Percentiles rank a stretch among this genome's conserved stretches.
These are phyloP conservation scores for Helenozyma rhizophorensis DNA, from an alignment of 805 yeast genomes.

Conservation along the genomic window DNA sequence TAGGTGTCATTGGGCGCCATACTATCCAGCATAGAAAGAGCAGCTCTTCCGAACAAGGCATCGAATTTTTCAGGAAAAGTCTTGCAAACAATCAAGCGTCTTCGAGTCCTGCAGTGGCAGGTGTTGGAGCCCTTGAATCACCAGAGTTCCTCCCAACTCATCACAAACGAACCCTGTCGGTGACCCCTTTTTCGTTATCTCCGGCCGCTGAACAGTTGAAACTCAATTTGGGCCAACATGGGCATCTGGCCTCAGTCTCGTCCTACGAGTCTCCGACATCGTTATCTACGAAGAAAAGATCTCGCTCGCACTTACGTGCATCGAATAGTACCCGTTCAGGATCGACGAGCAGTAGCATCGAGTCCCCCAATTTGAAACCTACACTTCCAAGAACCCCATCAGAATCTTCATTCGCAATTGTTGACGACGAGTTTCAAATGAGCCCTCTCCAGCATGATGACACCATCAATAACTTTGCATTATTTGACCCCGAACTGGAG, in stretches of 20 bases:
- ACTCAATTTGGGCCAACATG: constrained; percentile 10
- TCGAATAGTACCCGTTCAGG: constrained; percentile 17
- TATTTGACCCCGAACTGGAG: constrained; percentile 67
- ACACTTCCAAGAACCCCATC: constrained; percentile 46
- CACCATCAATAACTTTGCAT: constrained; percentile 42
- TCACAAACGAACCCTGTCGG: constrained; percentile 37
- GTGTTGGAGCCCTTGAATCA: constrained; percentile 12
- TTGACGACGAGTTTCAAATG: constrained; percentile 45
- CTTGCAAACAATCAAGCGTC: constrained; percentile 24
- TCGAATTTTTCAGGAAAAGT: constrained; percentile 33
- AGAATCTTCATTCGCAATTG: constrained; percentile 53
- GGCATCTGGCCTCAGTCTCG: constrained; percentile 9
- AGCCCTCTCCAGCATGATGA: constrained; percentile 23
- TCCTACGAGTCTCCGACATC: constrained; percentile 11
- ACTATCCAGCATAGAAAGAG: constrained; percentile 38
- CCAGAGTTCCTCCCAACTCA: constrained; percentile 12
- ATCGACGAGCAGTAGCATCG: constrained; percentile 39
- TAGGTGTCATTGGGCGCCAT: constrained; percentile 85
- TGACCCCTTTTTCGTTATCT: constrained; percentile 42
- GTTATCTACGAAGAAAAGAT: constrained; percentile 11
- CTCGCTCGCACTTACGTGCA: constrained; percentile 14
- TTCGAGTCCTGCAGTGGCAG: not conserved
- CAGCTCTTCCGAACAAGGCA: constrained; percentile 39
- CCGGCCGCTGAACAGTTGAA: constrained; percentile 30
- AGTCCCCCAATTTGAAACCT: constrained; percentile 49